A percentile compares a stretch with the other conserved stretches of the same genome.
Conservation (phyloP, 106 monocot species). For the Dioscorea alata region DNA sequence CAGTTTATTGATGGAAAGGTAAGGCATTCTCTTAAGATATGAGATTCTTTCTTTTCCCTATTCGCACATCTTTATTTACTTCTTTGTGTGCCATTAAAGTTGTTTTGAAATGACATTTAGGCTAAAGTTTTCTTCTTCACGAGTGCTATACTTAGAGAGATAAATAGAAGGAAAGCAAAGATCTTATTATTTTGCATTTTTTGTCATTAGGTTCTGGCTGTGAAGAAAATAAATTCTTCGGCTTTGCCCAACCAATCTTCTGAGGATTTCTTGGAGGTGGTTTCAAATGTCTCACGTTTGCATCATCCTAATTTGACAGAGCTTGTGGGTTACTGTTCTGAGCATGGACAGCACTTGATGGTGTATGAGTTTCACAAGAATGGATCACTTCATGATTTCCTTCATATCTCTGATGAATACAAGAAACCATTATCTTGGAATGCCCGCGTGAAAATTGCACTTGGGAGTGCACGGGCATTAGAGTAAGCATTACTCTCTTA, state of each 20-base stretch:
- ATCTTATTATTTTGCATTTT: no score
- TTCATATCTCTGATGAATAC: constrained; percentile 82
- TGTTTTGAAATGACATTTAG: no score
- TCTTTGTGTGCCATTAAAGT: no score
- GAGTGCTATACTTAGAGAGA: no score
- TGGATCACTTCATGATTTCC: constrained; percentile 82
- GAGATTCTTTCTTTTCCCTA: no score
- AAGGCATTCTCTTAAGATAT: background rate
- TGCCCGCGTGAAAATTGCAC: constrained; percentile 77
- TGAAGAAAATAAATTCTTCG: constrained; percentile 81
- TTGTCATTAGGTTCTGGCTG: constrained; percentile 64
- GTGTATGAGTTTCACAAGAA: constrained; percentile 79
- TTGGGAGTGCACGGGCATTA: constrained; percentile 86
- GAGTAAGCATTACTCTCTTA: constrained; percentile 46
- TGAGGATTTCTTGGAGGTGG: constrained; percentile 70
- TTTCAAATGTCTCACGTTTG: constrained; percentile 53
- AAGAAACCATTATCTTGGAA: constrained; percentile 78
- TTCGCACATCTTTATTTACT: no score
- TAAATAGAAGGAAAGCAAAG: no score
- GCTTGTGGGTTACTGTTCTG: constrained; percentile 86
- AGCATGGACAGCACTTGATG: constrained; percentile 73
- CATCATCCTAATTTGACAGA: constrained; percentile 88
- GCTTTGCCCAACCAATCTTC: constrained; percentile 49
- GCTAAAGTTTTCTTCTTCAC: no score
- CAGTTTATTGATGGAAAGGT: constrained; percentile 89